A percentile compares a stretch with the other conserved stretches of the same genome.
phyloP scores from a whole-genome alignment of 2,329 filamentous ascomycete species.

The Claviceps purpurea region DNA sequence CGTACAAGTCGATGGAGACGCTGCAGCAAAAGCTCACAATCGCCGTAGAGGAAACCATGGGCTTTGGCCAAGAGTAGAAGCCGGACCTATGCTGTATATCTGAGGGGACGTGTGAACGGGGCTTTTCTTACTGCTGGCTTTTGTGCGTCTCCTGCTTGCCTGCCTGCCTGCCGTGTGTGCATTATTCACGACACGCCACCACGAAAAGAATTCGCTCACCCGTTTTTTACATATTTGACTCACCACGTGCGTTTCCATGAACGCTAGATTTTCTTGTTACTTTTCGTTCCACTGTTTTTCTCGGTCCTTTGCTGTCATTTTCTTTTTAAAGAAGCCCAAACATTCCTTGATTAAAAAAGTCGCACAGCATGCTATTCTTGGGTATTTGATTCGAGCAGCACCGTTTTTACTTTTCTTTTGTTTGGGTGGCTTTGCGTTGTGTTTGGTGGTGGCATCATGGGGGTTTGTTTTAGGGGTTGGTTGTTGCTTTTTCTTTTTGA shows the following conservation, averaged over 20 bases:
- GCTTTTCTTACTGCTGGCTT: too few relatives aligned
- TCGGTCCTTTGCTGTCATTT: background rate
- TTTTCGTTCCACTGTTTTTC: too few relatives aligned
- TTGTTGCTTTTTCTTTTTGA: background rate
- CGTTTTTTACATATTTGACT: too few relatives aligned
- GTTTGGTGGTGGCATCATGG: too few relatives aligned
- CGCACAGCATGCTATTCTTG: conserved; percentile 1
- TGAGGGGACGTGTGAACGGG: background rate
- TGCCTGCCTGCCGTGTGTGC: too few relatives aligned
- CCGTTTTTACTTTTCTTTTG: too few relatives aligned
- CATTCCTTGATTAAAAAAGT: background rate
- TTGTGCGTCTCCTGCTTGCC: too few relatives aligned
- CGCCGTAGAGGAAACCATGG: conserved; percentile 96
- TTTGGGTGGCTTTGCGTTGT: background rate
- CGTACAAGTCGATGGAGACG: conserved; percentile 79
- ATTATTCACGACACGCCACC: too few relatives aligned
- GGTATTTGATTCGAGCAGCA: background rate
- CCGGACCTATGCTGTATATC: background rate
- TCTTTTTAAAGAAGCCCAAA: background rate
- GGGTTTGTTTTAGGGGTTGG: background rate
- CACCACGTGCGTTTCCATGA: too few relatives aligned
- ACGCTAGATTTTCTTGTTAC: too few relatives aligned
- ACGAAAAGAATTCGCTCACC: too few relatives aligned
- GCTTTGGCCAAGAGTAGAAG: conserved; percentile 86
- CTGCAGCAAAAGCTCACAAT: conserved; percentile 86